Evolutionary conservation across 352 stramenopile species (phyloP).

Genomic region (Pythium phragmitis): DNA sequence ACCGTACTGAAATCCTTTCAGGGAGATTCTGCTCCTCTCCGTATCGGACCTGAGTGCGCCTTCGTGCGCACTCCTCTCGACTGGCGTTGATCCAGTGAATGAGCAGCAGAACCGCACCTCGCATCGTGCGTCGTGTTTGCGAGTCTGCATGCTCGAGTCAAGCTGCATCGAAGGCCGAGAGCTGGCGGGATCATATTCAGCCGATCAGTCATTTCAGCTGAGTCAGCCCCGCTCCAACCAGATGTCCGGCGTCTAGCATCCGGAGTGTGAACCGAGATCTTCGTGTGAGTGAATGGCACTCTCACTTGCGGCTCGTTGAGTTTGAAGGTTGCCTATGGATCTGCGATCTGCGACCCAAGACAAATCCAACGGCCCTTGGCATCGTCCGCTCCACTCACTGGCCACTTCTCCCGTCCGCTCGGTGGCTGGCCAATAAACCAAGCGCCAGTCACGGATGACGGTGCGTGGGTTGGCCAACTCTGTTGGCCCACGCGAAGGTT

Average conservation of each 20-base stretch:
- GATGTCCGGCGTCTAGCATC: neutral
- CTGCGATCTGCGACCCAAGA: neutral
- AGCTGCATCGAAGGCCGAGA: too few species aligned
- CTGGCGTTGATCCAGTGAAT: too few species aligned
- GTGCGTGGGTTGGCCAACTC: neutral
- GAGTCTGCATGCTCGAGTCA: too few species aligned
- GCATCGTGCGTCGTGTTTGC: neutral
- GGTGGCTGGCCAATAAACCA: slow-evolving; percentile 8
- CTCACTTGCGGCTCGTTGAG: too few species aligned
- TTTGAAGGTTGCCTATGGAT: neutral
- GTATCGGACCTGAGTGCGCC: too few species aligned
- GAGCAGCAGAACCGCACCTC: too few species aligned
- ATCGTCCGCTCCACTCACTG: slow-evolving; percentile 1
- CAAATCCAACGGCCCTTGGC: slow-evolving; percentile 6
- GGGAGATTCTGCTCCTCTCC: too few species aligned
- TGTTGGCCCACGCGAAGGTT: slow-evolving; percentile 12
- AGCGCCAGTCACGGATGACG: neutral
- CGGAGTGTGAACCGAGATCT: neutral
- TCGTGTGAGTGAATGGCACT: neutral
- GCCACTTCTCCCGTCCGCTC: slow-evolving; percentile 8
- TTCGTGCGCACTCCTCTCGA: too few species aligned
- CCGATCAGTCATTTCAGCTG: neutral
- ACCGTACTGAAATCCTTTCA: neutral
- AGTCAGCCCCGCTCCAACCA: neutral
- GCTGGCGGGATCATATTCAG: too few species aligned